Base-by-base conservation (phyloP, 2,329 filamentous ascomycete species). In the Trichoderma guizhouense region DNA sequence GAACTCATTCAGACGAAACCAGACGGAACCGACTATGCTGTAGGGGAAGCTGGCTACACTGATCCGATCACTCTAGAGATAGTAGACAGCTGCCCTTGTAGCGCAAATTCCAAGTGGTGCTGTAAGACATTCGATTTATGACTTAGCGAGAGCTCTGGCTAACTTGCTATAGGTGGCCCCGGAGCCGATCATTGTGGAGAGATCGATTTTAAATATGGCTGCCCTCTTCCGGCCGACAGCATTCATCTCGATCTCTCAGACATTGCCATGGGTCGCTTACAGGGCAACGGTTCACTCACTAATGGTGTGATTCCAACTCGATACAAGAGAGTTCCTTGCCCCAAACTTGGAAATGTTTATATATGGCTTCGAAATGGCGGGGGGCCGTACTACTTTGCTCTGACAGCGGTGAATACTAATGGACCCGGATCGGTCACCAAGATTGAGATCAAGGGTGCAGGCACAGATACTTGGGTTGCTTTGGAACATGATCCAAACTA, bases 21-120 rank as follows among this genome's bases (percentile, higher is more conserved):
- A 8, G 66, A 69, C 14, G 66, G 66, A 4, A 61, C 55, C 26
- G 66, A 69, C 26, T 69, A 69, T 26, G 66, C 36, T 60, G 55
- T 61, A 3, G 66, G 55, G 5, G 66, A 69, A 57, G 55, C 55
- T n/a, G 66, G 66, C n/a, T 69, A 69, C 8, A 69, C 66, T 1
- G 55, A 60, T n/a, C 66, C 66, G 24, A 47, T 69, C n/a, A 69
- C 66, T 1, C 26, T 69, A 5, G 66, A 69, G 15, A 69, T 69
- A 12, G 66, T 69, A 8, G 66, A 69, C n/a, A 69, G 66, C 55
- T 69, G 66, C 55, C 66, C 66, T 7, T 69, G 66, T 51, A 61
- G 55, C 55, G 66, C 66, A 14, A 69, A 69, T 28, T 61, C 66
- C 11, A 69, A 69, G 66, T 69, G 66, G 66, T 69, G 66, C n/a